Base-by-base conservation (phyloP, 306 rosid species). In the Lotus japonicus region DNA sequence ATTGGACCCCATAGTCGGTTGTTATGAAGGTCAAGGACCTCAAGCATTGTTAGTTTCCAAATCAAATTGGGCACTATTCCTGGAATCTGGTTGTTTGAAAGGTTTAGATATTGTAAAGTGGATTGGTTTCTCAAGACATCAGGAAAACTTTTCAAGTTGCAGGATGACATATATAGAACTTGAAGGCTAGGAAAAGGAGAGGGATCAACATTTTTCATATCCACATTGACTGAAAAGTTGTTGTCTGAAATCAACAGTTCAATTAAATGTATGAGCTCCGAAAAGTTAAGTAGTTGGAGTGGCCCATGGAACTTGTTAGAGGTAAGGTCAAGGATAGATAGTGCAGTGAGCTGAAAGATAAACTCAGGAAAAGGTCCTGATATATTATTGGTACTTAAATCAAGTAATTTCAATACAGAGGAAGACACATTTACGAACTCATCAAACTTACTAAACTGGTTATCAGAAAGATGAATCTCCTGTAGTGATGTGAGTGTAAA, bases 41-140 rank as follows among this genome's bases (percentile, higher is more conserved):
- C 14, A 0, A 14, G 0, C 6, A 1, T 35, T 35, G 18, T 15
- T n/a, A 73, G 19, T 39, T 5, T 51, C 87, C 87, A 85, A 16
- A 88, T 68, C 95, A 86, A 83, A 3, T 33, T 68, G 5, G 94
- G 88, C 43, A 85, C 31, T 9, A n/a, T 5, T 9, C 85, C 88
- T 2, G 6, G 7, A 43, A 87, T 77, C 0, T 73, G 66, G 61
- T 87, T 87, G 2, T 9, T 0, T 0, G 89, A 82, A 9, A 84
- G 72, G 77, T 84, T 86, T 57, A 87, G 28, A 66, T 0, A 0
- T 5, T 0, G 0, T 17, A 81, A 67, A 2, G 0, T 7, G 2
- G 84, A 45, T 58, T 74, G 86, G 2, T 61, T 51, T 74, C 11
- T 74, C 49, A 88, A 51, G 72, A 80, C 80, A 1, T 3, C 0